Conservation (phyloP, 2,329 filamentous ascomycete species). For the Aspergillus arachidicola region DNA sequence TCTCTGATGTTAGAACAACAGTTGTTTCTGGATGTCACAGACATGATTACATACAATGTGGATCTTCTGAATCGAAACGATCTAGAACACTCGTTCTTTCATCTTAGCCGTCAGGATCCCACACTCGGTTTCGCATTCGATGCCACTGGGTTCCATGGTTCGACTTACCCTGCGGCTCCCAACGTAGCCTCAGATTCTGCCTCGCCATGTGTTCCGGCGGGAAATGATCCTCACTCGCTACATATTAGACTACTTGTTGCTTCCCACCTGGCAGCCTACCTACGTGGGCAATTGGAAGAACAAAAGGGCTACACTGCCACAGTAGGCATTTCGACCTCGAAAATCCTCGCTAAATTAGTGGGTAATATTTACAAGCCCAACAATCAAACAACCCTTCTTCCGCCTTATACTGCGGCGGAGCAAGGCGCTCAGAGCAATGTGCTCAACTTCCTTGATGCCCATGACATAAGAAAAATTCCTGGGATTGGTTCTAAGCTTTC, state of each 20-base stretch:
- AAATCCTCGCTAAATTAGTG: slow-evolving; percentile 81
- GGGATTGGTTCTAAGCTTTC: slow-evolving; percentile 83
- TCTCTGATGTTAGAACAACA: slow-evolving; percentile 27
- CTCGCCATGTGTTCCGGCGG: slow-evolving; percentile 30
- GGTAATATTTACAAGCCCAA: slow-evolving; percentile 84
- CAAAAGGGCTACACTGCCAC: slow-evolving; percentile 84
- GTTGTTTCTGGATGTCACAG: slow-evolving; percentile 78
- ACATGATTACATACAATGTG: slow-evolving; percentile 81
- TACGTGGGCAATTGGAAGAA: slow-evolving; percentile 72
- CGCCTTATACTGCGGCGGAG: slow-evolving; percentile 54
- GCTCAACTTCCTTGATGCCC: slow-evolving; percentile 70
- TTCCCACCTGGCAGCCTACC: slow-evolving; percentile 76
- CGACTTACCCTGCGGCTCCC: slow-evolving; percentile 54
- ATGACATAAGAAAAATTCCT: slow-evolving; percentile 78
- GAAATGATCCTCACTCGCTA: slow-evolving; percentile 28
- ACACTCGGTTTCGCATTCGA: slow-evolving; percentile 80
- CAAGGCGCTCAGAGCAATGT: slow-evolving; percentile 52
- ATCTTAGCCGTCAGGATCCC: slow-evolving; percentile 71
- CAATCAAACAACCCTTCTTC: slow-evolving; percentile 80
- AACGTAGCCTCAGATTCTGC: slow-evolving; percentile 11
- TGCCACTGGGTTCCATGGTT: slow-evolving; percentile 67
- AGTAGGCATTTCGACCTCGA: slow-evolving; percentile 84
- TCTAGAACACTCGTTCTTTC: slow-evolving; percentile 74
- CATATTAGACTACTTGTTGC: slow-evolving; percentile 70
- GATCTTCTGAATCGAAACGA: slow-evolving; percentile 68